These are phyloP conservation scores for Geoglossum glabrum DNA, from an alignment of 495 filamentous ascomycete species.

Conservation along the genomic window DNA sequence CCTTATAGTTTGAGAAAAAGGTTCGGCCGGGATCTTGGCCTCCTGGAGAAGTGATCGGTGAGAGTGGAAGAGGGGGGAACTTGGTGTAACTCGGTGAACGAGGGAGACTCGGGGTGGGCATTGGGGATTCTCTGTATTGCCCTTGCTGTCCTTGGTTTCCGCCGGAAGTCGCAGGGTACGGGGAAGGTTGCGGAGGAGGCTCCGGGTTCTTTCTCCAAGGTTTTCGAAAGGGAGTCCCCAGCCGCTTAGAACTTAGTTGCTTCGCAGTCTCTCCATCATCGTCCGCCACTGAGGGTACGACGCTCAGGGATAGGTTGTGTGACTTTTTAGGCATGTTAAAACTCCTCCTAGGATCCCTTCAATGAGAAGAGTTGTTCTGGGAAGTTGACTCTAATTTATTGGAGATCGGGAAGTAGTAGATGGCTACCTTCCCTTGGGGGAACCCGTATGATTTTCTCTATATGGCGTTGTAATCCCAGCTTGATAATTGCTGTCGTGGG, in stretches of 20 bases:
- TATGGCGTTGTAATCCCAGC: background rate
- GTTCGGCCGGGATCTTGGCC: conserved; percentile 16
- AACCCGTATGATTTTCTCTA: background rate
- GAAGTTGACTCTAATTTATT: background rate
- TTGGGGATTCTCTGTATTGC: background rate
- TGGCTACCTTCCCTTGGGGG: background rate
- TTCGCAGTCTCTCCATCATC: background rate
- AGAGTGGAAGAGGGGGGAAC: background rate
- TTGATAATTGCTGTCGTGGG: background rate
- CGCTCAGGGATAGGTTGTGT: background rate
- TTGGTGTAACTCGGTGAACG: background rate
- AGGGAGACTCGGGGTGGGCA: background rate
- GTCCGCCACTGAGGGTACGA: background rate
- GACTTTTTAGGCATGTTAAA: conserved; percentile 1
- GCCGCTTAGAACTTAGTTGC: background rate
- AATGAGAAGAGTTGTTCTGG: background rate
- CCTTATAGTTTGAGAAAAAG: conserved; percentile 36
- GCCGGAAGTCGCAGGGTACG: background rate
- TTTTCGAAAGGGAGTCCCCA: background rate
- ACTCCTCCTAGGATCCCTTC: background rate
- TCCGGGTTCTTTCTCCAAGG: background rate
- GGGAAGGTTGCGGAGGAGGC: background rate
- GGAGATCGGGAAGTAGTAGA: background rate
- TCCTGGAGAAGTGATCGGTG: conserved; percentile 19
- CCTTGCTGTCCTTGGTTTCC: background rate